phyloP scores from a whole-genome alignment of 257 asterid species.

The Gardenia jasminoides region DNA sequence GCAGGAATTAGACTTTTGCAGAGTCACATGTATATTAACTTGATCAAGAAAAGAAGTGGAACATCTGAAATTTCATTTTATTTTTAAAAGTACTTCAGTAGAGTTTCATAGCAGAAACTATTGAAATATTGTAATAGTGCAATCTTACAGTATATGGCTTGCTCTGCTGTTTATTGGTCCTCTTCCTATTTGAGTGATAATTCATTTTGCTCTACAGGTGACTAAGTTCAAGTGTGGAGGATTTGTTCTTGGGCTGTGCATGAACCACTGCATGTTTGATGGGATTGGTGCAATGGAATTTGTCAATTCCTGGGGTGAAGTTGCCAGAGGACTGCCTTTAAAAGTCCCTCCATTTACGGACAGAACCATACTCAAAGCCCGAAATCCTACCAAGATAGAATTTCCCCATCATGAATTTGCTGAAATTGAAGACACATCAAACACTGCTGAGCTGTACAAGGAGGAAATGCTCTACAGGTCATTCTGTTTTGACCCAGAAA shows the following conservation, averaged over 20 bases:
- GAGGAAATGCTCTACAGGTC: conserved; percentile 66
- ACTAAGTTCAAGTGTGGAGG: conserved; percentile 94
- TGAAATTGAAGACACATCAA: conserved; percentile 63
- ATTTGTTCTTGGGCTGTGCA: conserved; percentile 75
- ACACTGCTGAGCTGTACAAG: conserved; percentile 51
- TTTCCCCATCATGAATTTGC: conserved; percentile 77
- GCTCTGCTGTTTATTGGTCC: not conserved
- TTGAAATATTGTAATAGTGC: not conserved
- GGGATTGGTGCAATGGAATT: conserved; percentile 93
- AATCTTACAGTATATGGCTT: not conserved
- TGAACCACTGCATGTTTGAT: conserved; percentile 91
- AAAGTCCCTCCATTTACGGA: conserved; percentile 72
- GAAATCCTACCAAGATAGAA: conserved; percentile 62
- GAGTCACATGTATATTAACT: not conserved
- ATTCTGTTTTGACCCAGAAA: conserved; percentile 67
- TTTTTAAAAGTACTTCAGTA: not conserved
- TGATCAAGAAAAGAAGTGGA: not conserved
- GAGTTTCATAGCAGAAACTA: not conserved
- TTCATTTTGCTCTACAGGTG: conserved; percentile 34
- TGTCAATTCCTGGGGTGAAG: conserved; percentile 81
- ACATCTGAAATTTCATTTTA: not conserved
- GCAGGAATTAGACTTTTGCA: not conserved
- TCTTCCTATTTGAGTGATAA: not conserved
- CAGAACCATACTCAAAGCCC: conserved; percentile 59
- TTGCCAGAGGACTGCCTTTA: conserved; percentile 56